Base-by-base conservation (phyloP, 768 basidiomycete species). In the Suillus subalutaceus region DNA sequence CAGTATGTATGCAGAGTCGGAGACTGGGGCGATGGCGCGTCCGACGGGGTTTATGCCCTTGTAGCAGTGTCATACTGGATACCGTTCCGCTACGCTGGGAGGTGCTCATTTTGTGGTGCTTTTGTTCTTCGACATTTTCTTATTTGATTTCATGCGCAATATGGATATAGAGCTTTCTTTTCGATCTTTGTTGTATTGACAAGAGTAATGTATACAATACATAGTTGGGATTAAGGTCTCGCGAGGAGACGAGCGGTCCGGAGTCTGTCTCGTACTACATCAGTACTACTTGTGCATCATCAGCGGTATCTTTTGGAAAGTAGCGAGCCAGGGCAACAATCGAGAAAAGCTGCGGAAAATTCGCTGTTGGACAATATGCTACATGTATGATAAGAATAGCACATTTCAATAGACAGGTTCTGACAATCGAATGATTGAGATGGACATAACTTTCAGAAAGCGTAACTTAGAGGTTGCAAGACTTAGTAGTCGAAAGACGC, bases 1-100 rank as follows among this genome's bases (percentile, higher is more conserved):
- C 50, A 71, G 68, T 63, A 74, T 81, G 77, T 81, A 79, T 72
- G 68, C 72, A 7, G 74, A 75, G 35, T 70, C 71, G 35, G 64
- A 64, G 20, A 37, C 41, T 8, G 64, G 52, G 35, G 62, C n/a
- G 55, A 35, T 56, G 63, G 60, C 20, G 37, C 67, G 63, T 37
- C 70, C 71, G 35, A 62, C 66, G 16, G 71, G 70, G 50, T 75
- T 72, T 56, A 50, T 76, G 38, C 63, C 69, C 12, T 2, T 75
- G 69, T 76, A 69, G 64, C 3, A 18, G 12, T 35, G 32, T 35
- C 10, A 35, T n/a, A 18, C 32, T 32, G 53, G 32, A 35, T 35
- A 32, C 35, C 20, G 32, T 20, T 35, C 12, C 16, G 26, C 30
- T 16, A 60, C 60, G 18, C 59, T 62, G 26, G 38, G 37, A 23